Conservation (phyloP, 129 eudicot species). For the Kitagawia praeruptora region DNA sequence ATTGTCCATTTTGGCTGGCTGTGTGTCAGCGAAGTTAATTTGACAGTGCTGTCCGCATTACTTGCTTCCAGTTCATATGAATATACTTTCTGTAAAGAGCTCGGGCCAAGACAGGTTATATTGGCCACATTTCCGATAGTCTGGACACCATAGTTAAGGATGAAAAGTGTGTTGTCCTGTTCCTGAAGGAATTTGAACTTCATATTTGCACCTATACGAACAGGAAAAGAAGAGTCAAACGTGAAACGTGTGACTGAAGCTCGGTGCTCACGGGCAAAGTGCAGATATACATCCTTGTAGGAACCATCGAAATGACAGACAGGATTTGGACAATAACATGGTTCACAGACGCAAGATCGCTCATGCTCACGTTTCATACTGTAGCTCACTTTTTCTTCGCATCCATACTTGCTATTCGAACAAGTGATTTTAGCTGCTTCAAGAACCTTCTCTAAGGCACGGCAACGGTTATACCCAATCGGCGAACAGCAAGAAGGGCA, state of each 20-base stretch:
- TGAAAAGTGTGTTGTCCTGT: slow-evolving; percentile 33
- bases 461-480: slow-evolving; percentile 68
- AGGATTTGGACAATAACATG: slow-evolving; percentile 53
- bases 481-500: slow-evolving; percentile 66
- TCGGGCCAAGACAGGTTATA: slow-evolving; percentile 49
- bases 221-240: slow-evolving; percentile 29
- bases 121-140: slow-evolving; percentile 30
- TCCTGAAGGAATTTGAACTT: slow-evolving; percentile 51
- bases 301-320: slow-evolving; percentile 35
- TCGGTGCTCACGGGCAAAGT: slow-evolving; percentile 35
- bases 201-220: slow-evolving; percentile 17
- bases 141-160: slow-evolving; percentile 33
- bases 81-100: slow-evolving; percentile 19
- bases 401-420: slow-evolving; percentile 38
- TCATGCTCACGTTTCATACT: slow-evolving; percentile 47
- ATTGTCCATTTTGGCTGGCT: slow-evolving; percentile 22
- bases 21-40: slow-evolving; percentile 28
- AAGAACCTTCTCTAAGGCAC: slow-evolving; percentile 72
- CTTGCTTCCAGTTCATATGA: slow-evolving; percentile 34
- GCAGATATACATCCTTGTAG: slow-evolving; percentile 32
- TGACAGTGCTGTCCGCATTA: slow-evolving; percentile 32
- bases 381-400: slow-evolving; percentile 39
- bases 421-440: slow-evolving; percentile 54
- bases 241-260: slow-evolving; percentile 29
- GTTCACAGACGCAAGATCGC: slow-evolving; percentile 30